phyloP scores from a whole-genome alignment of 441 rosid species.

The Populus hybrid region DNA sequence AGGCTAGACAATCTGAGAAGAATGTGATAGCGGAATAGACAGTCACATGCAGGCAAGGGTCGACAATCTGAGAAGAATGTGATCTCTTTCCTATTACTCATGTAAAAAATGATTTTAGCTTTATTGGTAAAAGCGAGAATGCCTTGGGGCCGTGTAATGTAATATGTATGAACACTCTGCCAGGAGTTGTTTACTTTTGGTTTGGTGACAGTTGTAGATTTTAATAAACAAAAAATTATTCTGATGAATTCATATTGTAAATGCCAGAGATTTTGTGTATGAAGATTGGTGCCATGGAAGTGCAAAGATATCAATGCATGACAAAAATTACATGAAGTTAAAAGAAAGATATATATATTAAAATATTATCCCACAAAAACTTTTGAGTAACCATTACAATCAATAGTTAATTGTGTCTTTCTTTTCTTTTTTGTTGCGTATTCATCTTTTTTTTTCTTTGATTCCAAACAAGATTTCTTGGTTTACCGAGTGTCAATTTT shows the following conservation, averaged over 20 bases:
- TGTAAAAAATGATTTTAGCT: constrained; percentile 26
- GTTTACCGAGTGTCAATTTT: too few species aligned
- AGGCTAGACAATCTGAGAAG: constrained; percentile 31
- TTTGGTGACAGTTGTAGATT: not conserved
- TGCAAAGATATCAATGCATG: too few species aligned
- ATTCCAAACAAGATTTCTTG: too few species aligned
- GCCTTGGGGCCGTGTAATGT: constrained; percentile 24
- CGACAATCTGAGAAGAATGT: constrained; percentile 63
- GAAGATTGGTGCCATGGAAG: too few species aligned
- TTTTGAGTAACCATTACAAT: too few species aligned
- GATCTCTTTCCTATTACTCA: not conserved
- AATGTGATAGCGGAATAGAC: constrained; percentile 67
- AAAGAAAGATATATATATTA: too few species aligned
- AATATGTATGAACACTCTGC: constrained; percentile 18
- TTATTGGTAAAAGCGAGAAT: constrained; percentile 2
- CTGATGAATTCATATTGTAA: not conserved
- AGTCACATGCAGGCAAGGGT: constrained; percentile 83
- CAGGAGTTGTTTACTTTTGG: constrained; percentile 6
- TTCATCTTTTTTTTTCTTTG: too few species aligned
- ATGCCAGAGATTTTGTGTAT: too few species aligned
- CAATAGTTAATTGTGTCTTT: too few species aligned
- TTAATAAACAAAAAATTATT: not conserved
- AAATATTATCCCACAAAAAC: too few species aligned
- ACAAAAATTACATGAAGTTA: too few species aligned
- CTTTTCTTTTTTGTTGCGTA: too few species aligned